Evolutionary conservation across 768 basidiomycete species (phyloP).

Genomic region (Russula sp.): DNA sequence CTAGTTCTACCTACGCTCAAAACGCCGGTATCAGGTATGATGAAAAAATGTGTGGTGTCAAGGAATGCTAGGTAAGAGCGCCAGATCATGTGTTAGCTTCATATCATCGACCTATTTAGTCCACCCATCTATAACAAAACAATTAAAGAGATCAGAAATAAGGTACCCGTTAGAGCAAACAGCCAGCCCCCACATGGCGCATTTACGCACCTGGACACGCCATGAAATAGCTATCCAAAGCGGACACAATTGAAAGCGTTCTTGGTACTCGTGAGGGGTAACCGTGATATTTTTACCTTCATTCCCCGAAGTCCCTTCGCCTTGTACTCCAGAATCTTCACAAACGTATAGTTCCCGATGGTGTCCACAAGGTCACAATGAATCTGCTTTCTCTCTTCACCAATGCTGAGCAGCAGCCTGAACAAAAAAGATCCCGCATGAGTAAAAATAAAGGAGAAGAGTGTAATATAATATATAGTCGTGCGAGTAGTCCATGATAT

Average conservation of each 20-base stretch:
- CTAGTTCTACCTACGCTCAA: not conserved
- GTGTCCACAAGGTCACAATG: conserved; percentile 83
- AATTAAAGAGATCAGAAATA: too few relatives aligned
- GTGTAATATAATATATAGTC: too few relatives aligned
- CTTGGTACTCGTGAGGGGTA: conserved; percentile 73
- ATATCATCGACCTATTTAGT: conserved; percentile 39
- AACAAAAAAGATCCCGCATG: conserved; percentile 5
- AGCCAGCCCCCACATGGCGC: conserved; percentile 1
- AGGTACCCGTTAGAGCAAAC: too few relatives aligned
- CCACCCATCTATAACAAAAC: conserved; percentile 40
- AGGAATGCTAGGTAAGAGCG: too few relatives aligned
- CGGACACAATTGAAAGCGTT: conserved; percentile 69
- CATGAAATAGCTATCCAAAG: conserved; percentile 69
- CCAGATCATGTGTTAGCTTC: conserved; percentile 33
- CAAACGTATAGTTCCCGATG: conserved; percentile 82
- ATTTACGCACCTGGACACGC: conserved; percentile 62
- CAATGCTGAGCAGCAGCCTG: conserved; percentile 71
- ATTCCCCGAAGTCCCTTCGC: conserved; percentile 62
- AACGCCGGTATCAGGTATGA: not conserved
- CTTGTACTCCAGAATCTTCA: conserved; percentile 80
- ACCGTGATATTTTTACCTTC: conserved; percentile 74
- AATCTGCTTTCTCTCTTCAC: conserved; percentile 61
- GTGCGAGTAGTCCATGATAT: too few relatives aligned
- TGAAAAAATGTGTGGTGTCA: conserved; percentile 28
- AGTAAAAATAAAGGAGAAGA: not conserved